Percentiles rank a stretch among this genome's conserved stretches.
These are phyloP conservation scores for Pinus tabuliformis DNA, from an alignment of 75 land plant species.

Conservation along the genomic window DNA sequence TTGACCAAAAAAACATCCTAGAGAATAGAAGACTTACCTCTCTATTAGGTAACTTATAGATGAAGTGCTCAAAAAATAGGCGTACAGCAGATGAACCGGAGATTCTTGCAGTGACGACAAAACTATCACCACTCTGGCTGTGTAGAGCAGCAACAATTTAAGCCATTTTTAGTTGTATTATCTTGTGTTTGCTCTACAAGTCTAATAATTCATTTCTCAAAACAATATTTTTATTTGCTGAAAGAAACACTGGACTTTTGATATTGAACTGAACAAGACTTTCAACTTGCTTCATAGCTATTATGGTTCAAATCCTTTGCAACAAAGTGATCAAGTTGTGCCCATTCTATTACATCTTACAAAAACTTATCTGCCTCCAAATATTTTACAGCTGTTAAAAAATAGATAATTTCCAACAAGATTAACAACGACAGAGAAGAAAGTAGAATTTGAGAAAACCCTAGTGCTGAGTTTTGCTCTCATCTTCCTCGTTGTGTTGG, in stretches of 20 bases:
- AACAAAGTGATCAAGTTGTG: background rate
- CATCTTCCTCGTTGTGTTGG: too few relatives aligned
- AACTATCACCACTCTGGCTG: slow-evolving; percentile 75
- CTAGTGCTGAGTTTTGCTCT: too few relatives aligned
- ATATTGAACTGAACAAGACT: background rate
- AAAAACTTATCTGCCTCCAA: background rate
- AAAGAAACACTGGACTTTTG: too few relatives aligned
- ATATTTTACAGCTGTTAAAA: background rate
- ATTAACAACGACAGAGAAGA: background rate
- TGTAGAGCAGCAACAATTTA: background rate
- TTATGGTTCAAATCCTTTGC: background rate
- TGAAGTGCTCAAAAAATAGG: slow-evolving; percentile 63
- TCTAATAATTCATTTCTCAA: too few relatives aligned
- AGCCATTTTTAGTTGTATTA: background rate
- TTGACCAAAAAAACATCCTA: background rate
- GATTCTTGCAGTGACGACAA: slow-evolving; percentile 70
- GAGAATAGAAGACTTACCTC: slow-evolving; percentile 43
- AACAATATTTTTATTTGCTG: too few relatives aligned
- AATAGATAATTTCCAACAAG: background rate
- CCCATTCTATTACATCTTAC: background rate
- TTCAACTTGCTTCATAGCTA: background rate
- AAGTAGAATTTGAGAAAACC: too few relatives aligned
- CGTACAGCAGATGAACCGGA: slow-evolving; percentile 67
- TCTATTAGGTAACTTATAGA: slow-evolving; percentile 67
- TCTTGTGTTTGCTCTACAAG: too few relatives aligned